Evolutionary conservation across 2,329 filamentous ascomycete species (phyloP).

Genomic region (Knufia petricola): DNA sequence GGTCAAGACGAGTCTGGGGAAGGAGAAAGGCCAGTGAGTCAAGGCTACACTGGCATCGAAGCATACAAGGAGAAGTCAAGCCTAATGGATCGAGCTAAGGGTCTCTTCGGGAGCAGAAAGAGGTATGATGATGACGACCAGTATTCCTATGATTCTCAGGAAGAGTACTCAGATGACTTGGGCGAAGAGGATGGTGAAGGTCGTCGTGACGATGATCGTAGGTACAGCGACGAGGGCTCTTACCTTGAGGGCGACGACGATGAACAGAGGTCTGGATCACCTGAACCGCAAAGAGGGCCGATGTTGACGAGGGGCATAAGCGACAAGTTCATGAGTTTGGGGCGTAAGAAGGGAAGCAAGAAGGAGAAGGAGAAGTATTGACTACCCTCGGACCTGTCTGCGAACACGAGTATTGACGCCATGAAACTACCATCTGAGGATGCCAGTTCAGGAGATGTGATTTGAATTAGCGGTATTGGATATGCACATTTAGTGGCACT

Average conservation of each 20-base stretch:
- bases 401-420: not conserved
- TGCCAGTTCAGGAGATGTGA: constrained; percentile 9
- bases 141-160: not conserved
- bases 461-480: not conserved
- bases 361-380: constrained; percentile 7
- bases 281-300: too few species aligned
- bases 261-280: not conserved
- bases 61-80: constrained; percentile 25
- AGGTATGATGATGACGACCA: not conserved
- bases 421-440: constrained; percentile 3
- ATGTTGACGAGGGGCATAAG: constrained; percentile 5
- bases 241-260: constrained; percentile 4
- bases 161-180: not conserved
- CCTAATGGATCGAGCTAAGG: not conserved
- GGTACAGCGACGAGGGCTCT: constrained; percentile 3
- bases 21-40: not conserved
- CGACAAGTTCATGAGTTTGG: constrained; percentile 5
- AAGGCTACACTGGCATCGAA: constrained; percentile 27
- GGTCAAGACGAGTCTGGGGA: not conserved
- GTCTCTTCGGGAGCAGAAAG: not conserved
- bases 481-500: not conserved
- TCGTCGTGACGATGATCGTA: not conserved
- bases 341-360: not conserved
- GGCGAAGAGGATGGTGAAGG: constrained; percentile 1
- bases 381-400: constrained; percentile 7